Base-by-base conservation (phyloP, 345 rosid genomes). In the Sisymbrium irio region DNA sequence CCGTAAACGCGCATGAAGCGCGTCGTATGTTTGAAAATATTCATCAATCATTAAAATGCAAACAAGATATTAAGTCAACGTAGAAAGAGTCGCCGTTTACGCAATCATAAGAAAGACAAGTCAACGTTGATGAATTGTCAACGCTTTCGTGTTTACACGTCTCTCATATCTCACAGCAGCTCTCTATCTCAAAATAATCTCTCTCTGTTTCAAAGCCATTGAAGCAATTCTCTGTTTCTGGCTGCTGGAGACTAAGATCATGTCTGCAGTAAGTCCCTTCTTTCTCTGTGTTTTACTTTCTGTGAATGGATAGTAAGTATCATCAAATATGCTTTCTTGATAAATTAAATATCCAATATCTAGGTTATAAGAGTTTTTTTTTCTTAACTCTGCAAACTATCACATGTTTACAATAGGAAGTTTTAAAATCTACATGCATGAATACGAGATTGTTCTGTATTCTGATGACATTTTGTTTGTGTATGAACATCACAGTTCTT, bases 91-190 rank as follows among this genome's bases (percentile, higher is more conserved):
- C 68, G 39, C 57, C 50, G 22, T 10, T 51, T 32, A 64, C 41
- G 65, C 5, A 65, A 28, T 57, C 65, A 67, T 14, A 20, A 67
- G 55, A 59, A 41, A 12, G 42, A 65, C 39, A 63, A 63, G 57
- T 72, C 64, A 72, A 72, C 62, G 17, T 12, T 18, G 14, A 6
- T 40, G 14, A 74, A 61, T 30, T 22, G 69, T 75, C 74, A 68
- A 75, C 74, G 63, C 69, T 57, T 75, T 75, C 74, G 69, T 75
- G 79, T 61, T 5, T 61, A 68, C 79, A 75, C 64, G 74, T 75
- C 69, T 68, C 79, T 40, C 44, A 33, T 51, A 10, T 59, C 36
- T 42, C 18, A 50, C 27, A n/a, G n/a, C 9, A 1, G 40, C 22
- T 32, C 35, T 59, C 42, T 19, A 5, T 70, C 54, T 62, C 62